phyloP scores from a whole-genome alignment of 306 rosid genomes.

The Vicia sativa region DNA sequence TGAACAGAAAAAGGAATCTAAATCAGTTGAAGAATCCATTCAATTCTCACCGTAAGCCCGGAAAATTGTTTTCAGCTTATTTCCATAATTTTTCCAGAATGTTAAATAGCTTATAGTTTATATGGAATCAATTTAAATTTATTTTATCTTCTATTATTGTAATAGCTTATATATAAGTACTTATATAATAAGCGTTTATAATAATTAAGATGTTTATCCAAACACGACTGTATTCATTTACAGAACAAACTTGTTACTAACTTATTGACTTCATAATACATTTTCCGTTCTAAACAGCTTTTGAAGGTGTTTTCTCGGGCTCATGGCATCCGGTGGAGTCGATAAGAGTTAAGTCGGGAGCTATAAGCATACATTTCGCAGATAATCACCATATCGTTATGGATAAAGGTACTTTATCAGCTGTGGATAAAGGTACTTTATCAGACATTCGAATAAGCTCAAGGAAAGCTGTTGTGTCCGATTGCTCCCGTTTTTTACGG shows the following conservation, averaged over 20 bases:
- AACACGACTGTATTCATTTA: neutral
- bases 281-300: slow-evolving; percentile 53
- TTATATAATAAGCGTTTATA: neutral
- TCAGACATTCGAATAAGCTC: slow-evolving; percentile 69
- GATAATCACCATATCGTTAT: slow-evolving; percentile 46
- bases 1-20: slow-evolving; percentile 53
- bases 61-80: neutral
- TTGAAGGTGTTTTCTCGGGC: slow-evolving; percentile 68
- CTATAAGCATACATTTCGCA: slow-evolving; percentile 53
- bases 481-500: slow-evolving; percentile 74
- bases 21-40: slow-evolving; percentile 60
- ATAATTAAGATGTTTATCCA: too few species aligned
- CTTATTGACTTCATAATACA: neutral
- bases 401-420: slow-evolving; percentile 65
- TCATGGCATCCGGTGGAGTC: slow-evolving; percentile 78
- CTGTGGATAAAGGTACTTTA: slow-evolving; percentile 57
- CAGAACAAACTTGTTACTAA: neutral
- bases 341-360: slow-evolving; percentile 60
- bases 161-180: neutral
- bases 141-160: neutral
- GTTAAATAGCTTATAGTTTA: neutral
- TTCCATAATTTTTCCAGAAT: neutral
- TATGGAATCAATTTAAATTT: neutral
- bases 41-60: slow-evolving; percentile 56
- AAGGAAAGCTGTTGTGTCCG: slow-evolving; percentile 67